Evolutionary conservation across 495 filamentous ascomycete genomes (phyloP).

Genomic region (Trichoderma virens): DNA sequence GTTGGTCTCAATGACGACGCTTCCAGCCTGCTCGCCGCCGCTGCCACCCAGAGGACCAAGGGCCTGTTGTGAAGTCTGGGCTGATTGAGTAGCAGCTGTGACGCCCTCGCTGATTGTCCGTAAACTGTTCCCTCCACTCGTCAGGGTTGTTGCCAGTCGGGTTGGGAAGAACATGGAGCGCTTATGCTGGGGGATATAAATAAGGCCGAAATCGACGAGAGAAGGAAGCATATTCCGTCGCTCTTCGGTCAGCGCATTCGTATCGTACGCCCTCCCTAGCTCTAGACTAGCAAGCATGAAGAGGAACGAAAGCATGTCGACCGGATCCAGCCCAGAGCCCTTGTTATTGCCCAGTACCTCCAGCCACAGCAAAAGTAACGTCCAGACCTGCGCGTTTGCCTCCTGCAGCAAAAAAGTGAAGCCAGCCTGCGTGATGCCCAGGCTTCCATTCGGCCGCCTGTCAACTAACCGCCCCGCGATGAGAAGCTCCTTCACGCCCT

Average conservation of each 20-base stretch:
- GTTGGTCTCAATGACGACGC: slow-evolving; percentile 97
- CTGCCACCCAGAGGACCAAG: slow-evolving; percentile 30
- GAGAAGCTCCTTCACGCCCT: slow-evolving; percentile 75
- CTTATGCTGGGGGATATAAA: slow-evolving; percentile 55
- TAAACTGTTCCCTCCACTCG: slow-evolving; percentile 64
- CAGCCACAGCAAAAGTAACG: slow-evolving; percentile 84
- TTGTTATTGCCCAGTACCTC: slow-evolving; percentile 61
- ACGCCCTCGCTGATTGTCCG: slow-evolving; percentile 53
- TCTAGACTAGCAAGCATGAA: slow-evolving; percentile 93
- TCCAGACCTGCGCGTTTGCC: slow-evolving; percentile 94
- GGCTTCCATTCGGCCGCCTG: slow-evolving; percentile 40
- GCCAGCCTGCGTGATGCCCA: slow-evolving; percentile 78
- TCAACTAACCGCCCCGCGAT: slow-evolving; percentile 74
- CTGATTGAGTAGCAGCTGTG: slow-evolving; percentile 38
- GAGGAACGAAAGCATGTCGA: slow-evolving; percentile 90
- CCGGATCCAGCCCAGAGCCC: slow-evolving; percentile 65
- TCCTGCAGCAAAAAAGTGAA: slow-evolving; percentile 94
- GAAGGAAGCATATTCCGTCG: slow-evolving; percentile 82
- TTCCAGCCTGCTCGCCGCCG: slow-evolving; percentile 51
- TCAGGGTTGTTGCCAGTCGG: slow-evolving; percentile 87
- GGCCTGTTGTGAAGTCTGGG: slow-evolving; percentile 24
- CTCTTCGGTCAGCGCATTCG: slow-evolving; percentile 63
- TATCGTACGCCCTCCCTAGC: slow-evolving; percentile 82
- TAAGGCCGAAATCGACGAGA: slow-evolving; percentile 80
- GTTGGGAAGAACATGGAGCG: slow-evolving; percentile 83